Percentiles rank a stretch among this genome's conserved stretches.
These are phyloP conservation scores for Coelastrella sp. DNA, from an alignment of 139 green algal species.

Conservation along the genomic window DNA sequence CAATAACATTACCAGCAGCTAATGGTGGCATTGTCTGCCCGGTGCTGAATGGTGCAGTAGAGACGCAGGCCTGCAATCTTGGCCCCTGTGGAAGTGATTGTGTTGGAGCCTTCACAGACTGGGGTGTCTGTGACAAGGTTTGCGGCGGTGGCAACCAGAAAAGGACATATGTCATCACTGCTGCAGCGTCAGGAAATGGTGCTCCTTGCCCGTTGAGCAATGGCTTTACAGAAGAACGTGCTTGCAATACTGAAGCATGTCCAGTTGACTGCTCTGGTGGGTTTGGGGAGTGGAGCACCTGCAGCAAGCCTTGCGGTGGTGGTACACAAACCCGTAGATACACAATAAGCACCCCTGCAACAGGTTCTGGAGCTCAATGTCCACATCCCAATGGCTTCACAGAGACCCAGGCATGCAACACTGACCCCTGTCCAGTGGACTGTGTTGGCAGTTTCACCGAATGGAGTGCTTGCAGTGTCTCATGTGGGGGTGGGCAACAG, in stretches of 20 bases:
- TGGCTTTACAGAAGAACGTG: background rate
- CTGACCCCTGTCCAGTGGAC: background rate
- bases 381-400: background rate
- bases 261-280: background rate
- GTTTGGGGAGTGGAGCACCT: background rate
- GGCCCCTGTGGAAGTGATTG: background rate
- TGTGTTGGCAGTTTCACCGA: background rate
- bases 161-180: background rate
- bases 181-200: background rate
- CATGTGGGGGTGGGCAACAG: background rate
- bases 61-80: background rate
- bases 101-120: background rate
- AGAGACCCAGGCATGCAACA: background rate
- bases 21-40: background rate
- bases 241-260: background rate
- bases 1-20: background rate
- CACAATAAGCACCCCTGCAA: background rate
- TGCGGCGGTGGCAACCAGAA: background rate
- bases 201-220: background rate
- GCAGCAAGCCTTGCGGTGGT: background rate
- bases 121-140: background rate
- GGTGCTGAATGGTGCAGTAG: background rate
- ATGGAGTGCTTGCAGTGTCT: background rate
- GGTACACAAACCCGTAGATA: background rate
- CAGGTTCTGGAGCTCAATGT: background rate